Conservation (phyloP, 2,329 filamentous ascomycete species). For the Cordyceps fumosorosea region DNA sequence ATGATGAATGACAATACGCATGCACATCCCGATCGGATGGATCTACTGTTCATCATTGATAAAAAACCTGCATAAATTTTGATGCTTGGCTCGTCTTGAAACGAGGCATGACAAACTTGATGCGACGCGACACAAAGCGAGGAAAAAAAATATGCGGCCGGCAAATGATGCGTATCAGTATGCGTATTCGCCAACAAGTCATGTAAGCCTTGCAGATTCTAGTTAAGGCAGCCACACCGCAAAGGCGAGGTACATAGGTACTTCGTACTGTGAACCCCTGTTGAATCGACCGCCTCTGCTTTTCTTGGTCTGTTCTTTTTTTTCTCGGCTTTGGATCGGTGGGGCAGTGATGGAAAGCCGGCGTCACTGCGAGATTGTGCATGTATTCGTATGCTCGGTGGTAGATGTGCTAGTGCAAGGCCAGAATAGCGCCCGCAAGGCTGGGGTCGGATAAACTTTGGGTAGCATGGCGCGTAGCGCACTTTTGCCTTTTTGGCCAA, state of each 20-base stretch:
- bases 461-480: background rate
- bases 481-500: too few relatives aligned
- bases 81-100: too few relatives aligned
- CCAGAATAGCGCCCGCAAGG: background rate
- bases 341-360: background rate
- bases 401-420: conserved; percentile 8
- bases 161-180: background rate
- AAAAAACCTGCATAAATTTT: too few relatives aligned
- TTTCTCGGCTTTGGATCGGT: background rate
- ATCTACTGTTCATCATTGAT: background rate
- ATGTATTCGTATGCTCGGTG: background rate
- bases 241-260: background rate
- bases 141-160: background rate
- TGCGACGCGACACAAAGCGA: too few relatives aligned
- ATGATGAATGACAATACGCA: too few relatives aligned
- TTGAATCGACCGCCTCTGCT: background rate
- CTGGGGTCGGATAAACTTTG: background rate
- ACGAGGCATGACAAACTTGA: too few relatives aligned
- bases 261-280: background rate
- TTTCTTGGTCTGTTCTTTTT: background rate
- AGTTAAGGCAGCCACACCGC: background rate
- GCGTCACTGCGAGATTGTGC: background rate
- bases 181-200: background rate
- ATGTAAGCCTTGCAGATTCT: background rate
- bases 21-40: background rate